Base-by-base conservation (phyloP, 2,329 filamentous ascomycete species). In the Aspergillus japonicus region DNA sequence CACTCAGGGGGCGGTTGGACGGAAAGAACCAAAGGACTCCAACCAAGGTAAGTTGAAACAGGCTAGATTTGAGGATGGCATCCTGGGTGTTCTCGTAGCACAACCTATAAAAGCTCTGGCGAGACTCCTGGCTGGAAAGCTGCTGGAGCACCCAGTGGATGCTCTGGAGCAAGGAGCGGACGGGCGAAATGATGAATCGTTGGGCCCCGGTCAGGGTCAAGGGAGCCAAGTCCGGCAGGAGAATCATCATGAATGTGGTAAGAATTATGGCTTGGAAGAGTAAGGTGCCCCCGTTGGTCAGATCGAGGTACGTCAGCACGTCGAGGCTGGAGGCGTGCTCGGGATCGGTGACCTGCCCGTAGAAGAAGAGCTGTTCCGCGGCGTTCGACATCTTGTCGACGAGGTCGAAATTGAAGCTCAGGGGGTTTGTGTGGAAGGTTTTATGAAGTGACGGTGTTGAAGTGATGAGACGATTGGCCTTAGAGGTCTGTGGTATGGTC, bases 351-450 rank as follows among this genome's bases (percentile, higher is more conserved):
- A 56, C 56, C 8, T 59, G 55, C 11, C 64, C 65, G 42, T 58
- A 65, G 14, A 66, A 47, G 42, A 64, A 63, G 10, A 59, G 6
- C 47, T 66, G 62, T n/a, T 66, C 63, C 4, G 35, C 7, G 14
- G 54, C 42, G 35, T 63, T 59, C 14, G 60, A 57, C 66, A 68
- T 68, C 24, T 50, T 58, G 58, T 39, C 21, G 11, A 33, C 35
- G 26, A 16, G 11, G 23, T 33, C 12, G n/a, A 50, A 50, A 33
- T 14, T 29, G 35, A 50, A n/a, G 11, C 5, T 35, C 33, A 35
- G 14, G 14, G 14, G 12, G 33, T 12, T 35, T 4, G 12, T 0
- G 33, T 35, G 11, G 33, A 2, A 35, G 14, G 5, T 16, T 29
- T 8, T 29, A 29, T 29, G 26, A 29, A 35, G 33, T 6, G 31